These are phyloP conservation scores for Alternaria brassicae DNA, from an alignment of 2,329 filamentous ascomycete genomes.

Conservation along the genomic window DNA sequence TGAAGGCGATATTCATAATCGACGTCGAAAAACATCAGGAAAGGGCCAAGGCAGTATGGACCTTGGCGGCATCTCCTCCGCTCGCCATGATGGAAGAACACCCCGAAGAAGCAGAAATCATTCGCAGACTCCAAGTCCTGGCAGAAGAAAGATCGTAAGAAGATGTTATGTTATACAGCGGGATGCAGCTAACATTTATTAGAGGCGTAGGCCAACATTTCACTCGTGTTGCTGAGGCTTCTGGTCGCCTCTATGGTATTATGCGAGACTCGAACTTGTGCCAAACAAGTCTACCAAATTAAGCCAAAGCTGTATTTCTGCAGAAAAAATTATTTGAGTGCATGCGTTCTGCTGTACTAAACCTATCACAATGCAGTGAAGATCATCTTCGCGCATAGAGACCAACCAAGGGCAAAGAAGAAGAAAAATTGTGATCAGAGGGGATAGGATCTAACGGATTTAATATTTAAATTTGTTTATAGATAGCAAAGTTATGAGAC, in stretches of 20 bases:
- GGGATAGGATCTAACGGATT: conserved; percentile 6
- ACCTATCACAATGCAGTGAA: too few species aligned
- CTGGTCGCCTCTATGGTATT: conserved; percentile 8
- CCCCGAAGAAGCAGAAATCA: conserved; percentile 9
- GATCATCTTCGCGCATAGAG: not conserved
- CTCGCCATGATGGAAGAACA: conserved; percentile 11
- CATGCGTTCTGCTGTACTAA: not conserved
- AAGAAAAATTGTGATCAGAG: not conserved
- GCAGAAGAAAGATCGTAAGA: conserved; percentile 10
- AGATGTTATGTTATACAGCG: conserved; percentile 9
- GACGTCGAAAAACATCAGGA: not conserved
- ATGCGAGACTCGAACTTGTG: conserved; percentile 6
- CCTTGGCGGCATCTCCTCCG: conserved; percentile 11
- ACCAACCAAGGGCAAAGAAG: not conserved
- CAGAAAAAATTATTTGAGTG: not conserved
- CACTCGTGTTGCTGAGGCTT: conserved; percentile 13
- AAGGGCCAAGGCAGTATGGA: conserved; percentile 2
- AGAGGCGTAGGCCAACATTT: conserved; percentile 13
- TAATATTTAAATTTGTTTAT: conserved; percentile 7
- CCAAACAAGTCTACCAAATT: not conserved
- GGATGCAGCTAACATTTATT: conserved; percentile 12
- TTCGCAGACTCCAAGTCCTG: conserved; percentile 10
- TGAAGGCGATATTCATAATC: not conserved
- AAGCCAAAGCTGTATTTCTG: not conserved
- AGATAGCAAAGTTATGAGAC: conserved; percentile 8